Percentiles rank a stretch among this genome's conserved stretches.
Evolutionary conservation across 345 rosid genomes (phyloP).

Genomic region (Anacardium occidentale): DNA sequence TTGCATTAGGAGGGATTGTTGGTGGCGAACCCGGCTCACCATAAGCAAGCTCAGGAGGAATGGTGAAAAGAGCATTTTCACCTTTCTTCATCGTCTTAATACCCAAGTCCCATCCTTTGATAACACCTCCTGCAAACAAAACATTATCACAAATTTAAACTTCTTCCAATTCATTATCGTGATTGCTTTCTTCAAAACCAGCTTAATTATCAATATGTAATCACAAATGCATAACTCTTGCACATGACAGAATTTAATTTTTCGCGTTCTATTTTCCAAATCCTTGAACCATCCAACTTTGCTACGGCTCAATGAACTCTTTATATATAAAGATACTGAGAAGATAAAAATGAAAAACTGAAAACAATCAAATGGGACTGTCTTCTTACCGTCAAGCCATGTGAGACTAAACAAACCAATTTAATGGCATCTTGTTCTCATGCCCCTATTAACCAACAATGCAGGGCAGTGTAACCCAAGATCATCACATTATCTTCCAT

Average conservation of each 20-base stretch:
- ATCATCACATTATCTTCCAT: too few relatives aligned
- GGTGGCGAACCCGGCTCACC: conserved; percentile 89
- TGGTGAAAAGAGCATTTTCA: conserved; percentile 84
- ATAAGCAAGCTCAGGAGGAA: conserved; percentile 80
- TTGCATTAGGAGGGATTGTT: conserved; percentile 82
- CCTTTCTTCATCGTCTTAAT: conserved; percentile 96
- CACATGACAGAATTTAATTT: background rate
- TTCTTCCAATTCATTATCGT: background rate
- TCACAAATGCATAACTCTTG: background rate
- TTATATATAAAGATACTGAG: background rate
- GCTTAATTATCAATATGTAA: background rate
- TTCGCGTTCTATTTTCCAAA: too few relatives aligned
- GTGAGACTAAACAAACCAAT: too few relatives aligned
- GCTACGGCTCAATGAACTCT: too few relatives aligned
- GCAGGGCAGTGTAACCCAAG: too few relatives aligned
- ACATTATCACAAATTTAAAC: background rate
- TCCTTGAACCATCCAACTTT: too few relatives aligned
- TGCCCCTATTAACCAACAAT: too few relatives aligned
- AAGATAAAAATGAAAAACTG: background rate
- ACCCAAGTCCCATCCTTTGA: conserved; percentile 97
- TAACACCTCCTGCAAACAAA: conserved; percentile 65
- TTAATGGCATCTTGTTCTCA: too few relatives aligned
- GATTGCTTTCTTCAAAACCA: background rate
- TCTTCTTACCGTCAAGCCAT: too few relatives aligned
- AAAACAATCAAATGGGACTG: too few relatives aligned